Base-by-base conservation (phyloP, 2,329 filamentous ascomycete species). In the Pseudogymnoascus sp. region DNA sequence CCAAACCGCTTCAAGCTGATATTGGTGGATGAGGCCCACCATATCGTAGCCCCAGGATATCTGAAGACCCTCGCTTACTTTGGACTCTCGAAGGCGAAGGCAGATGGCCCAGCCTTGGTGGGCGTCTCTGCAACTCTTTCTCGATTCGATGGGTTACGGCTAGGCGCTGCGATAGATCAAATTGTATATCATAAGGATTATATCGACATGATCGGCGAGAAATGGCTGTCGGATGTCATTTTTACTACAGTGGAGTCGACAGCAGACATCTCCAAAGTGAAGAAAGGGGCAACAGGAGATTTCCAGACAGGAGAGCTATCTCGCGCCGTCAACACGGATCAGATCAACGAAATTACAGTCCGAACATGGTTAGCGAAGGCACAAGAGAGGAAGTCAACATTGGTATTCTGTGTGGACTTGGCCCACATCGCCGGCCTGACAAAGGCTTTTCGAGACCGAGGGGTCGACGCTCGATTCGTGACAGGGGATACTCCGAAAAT, bases 111-210 rank as follows among this genome's bases (percentile, higher is more conserved):
- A 0, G 83, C 86, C 16, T 79, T 99, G 12, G 88, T 99, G 11
- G 95, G 95, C 4, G 93, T 99, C 2, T 97, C 93, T 8, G 95
- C 95, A 3, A 88, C 86, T 0, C 82, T 88, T 64, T 87, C 85
- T 9, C 79, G 93, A 59, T 91, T 91, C 65, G 93, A 97, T 72
- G 93, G 93, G 0, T 77, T 96, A 34, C 86, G 84, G 64, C 80
- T 97, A 1, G 93, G 93, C 1, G 81, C 88, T 11, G 93, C 89
- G 34, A 95, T 97, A 69, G 93, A 97, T 69, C 89, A 96, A 71
- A 96, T 97, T 65, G 93, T 97, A 59, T 97, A 96, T 70, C 93
- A 97, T 75, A 95, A 92, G 68, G 87, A 90, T 70, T 91, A 89
- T 66, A 79, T 89, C 31, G 88, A 90, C 66, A 89, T 90, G 87